Evolutionary conservation across 2,329 filamentous ascomycete genomes (phyloP), one percentile per base, ranked within the genome.

Genomic region (Botrytis galanthina): DNA sequence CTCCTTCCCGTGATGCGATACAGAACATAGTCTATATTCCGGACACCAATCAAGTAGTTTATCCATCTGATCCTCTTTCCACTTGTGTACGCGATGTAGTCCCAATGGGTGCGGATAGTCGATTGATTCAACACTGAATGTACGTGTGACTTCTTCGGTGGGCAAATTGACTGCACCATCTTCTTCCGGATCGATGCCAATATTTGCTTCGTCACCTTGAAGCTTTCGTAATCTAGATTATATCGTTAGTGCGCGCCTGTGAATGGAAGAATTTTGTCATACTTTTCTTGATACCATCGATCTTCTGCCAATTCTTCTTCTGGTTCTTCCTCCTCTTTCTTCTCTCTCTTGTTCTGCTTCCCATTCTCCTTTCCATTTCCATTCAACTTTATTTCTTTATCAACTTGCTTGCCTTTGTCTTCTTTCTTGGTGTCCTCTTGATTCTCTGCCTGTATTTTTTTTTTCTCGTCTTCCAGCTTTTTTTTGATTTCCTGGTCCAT

Each of bases 81-180:
- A 81, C 39, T 75, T 70, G 39, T 79, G 78, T 4, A 80, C 79
- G 39, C 80, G 79, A 72, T 80, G 78, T 22, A 80, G 73, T n/a
- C 80, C 80, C 29, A 81, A 54, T 8, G 80, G 80, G 69, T 80
- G 76, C 14, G 79, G 79, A 67, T 79, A 79, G 54, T 79, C 79
- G 22, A 81, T 80, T 12, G 77, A 77, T 66, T 80, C 78, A 20
- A 80, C 80, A 57, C 77, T 78, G 64, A 81, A 81, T 9, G 78
- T 80, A 39, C 78, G 74, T 29, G 79, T 76, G 39, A 80, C 73
- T 73, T 80, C 79, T 60, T 78, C 72, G 3, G 70, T 75, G 9
- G 79, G 80, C 16, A 81, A 73, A 67, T 80, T 79, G 37, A 80
- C 75, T 46, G 76, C 75, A 7, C 74, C 77, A 7, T 76, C 73